Base-by-base conservation (phyloP, 2,329 filamentous ascomycete species). In the Talaromyces sp. region DNA sequence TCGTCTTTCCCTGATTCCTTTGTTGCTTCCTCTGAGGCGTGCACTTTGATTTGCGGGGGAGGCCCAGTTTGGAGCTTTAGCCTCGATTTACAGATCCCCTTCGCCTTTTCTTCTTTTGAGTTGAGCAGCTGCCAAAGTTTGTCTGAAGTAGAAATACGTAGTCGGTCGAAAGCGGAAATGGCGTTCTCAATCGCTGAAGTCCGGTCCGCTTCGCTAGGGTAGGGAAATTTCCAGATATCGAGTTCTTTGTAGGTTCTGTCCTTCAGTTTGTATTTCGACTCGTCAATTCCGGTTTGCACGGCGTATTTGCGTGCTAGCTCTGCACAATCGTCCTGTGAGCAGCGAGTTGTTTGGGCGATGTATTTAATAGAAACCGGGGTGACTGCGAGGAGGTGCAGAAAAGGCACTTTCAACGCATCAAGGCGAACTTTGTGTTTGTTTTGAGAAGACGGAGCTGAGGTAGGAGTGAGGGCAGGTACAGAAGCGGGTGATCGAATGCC, bases 61-160 rank as follows among this genome's bases (percentile, higher is more conserved):
- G 78, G 74, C 3, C 75, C 75, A 51, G 67, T 73, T 55, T 67
- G 69, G 41, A 86, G 77, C 61, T 85, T 81, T 61, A 87, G 78
- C 59, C 81, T 81, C 48, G 85, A 88, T 32, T 88, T 73, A 43
- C 80, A 78, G 63, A 82, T 86, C 54, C 85, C 85, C 67, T 87
- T 85, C 51, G 83, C 83, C 64, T 85, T 80, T 66, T 88, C 84
- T 55, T 83, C 79, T 66, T 80, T 80, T 8, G 83, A 83, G 59
- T 88, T 76, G 61, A 88, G 75, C 64, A 77, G 77, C 72, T 88
- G 85, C 85, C 85, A 88, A 21, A 84, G 73, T 67, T 82, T 82
- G 67, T 88, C 85, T 41, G 82, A 79, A 64, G 83, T 83, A 7
- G 81, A 80, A 19, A 88, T 74, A 29, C 85, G 79, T 72, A 83